These are phyloP conservation scores for Thelephora terrestris DNA, from an alignment of 1,284 basidiomycete species.

Conservation along the genomic window DNA sequence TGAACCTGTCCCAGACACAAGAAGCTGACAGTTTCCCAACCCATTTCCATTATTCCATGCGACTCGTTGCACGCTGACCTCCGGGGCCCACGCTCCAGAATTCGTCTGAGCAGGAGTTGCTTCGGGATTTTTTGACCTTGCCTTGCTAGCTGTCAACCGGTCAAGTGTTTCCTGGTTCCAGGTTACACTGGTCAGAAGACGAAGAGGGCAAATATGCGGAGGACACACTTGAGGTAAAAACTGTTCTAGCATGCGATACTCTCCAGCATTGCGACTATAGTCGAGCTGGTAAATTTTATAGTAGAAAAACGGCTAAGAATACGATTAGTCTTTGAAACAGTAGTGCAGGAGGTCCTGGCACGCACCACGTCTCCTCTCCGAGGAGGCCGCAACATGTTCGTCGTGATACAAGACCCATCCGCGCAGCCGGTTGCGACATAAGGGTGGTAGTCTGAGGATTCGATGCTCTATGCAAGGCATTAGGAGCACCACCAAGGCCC, in stretches of 20 bases:
- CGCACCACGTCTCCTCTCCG: conserved; percentile 62
- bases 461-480: conserved; percentile 43
- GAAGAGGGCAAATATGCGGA: neutral
- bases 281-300: conserved; percentile 83
- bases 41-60: conserved; percentile 74
- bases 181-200: neutral
- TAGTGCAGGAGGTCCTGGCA: conserved; percentile 4
- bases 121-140: conserved; percentile 10
- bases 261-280: conserved; percentile 60
- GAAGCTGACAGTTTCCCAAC: conserved; percentile 49
- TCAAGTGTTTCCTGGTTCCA: conserved; percentile 47
- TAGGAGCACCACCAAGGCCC: neutral
- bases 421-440: conserved; percentile 73
- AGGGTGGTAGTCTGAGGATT: conserved; percentile 77
- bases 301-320: conserved; percentile 56
- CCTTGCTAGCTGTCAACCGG: conserved; percentile 31
- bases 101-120: conserved; percentile 21
- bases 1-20: conserved; percentile 73
- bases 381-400: conserved; percentile 59
- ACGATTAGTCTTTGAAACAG: conserved; percentile 1
- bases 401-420: conserved; percentile 71
- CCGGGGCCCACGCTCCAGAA: conserved; percentile 65
- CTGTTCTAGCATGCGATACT: conserved; percentile 78
- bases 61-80: conserved; percentile 67
- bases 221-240: conserved; percentile 60